Conservation (phyloP, 1,139 yeast genomes). For the Debaryomycetaceae sp. region DNA sequence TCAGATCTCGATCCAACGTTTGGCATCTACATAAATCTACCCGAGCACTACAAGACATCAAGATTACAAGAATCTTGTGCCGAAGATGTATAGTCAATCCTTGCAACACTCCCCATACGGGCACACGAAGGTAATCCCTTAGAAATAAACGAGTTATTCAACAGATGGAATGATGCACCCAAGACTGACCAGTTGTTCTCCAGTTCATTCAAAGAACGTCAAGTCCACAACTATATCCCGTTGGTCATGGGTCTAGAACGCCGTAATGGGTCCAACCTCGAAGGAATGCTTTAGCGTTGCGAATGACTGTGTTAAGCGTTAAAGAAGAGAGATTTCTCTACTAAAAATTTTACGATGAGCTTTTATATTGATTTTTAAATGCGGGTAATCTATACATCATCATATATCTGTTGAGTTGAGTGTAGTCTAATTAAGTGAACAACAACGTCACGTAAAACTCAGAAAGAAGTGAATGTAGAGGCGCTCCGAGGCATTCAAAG, state of each 20-base stretch:
- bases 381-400: background rate
- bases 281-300: constrained; percentile 64
- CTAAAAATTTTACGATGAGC: constrained; percentile 6
- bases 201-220: constrained; percentile 49
- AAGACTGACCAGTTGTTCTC: constrained; percentile 44
- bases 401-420: no score
- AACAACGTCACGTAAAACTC: no score
- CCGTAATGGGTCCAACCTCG: constrained; percentile 73
- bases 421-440: no score
- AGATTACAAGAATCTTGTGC: background rate
- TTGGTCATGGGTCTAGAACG: constrained; percentile 76
- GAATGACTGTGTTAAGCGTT: constrained; percentile 74
- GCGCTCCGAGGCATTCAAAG: no score
- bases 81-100: constrained; percentile 60
- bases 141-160: constrained; percentile 27
- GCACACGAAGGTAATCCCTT: constrained; percentile 82
- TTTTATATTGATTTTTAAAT: constrained; percentile 1
- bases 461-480: no score
- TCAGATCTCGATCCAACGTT: background rate
- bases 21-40: background rate
- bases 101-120: constrained; percentile 82
- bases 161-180: constrained; percentile 49
- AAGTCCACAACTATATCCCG: constrained; percentile 50
- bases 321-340: constrained; percentile 13
- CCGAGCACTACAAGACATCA: background rate